These are phyloP conservation scores for Oryza glumipatula DNA, from an alignment of 176 grass and related monocot genomes.

Conservation along the genomic window DNA sequence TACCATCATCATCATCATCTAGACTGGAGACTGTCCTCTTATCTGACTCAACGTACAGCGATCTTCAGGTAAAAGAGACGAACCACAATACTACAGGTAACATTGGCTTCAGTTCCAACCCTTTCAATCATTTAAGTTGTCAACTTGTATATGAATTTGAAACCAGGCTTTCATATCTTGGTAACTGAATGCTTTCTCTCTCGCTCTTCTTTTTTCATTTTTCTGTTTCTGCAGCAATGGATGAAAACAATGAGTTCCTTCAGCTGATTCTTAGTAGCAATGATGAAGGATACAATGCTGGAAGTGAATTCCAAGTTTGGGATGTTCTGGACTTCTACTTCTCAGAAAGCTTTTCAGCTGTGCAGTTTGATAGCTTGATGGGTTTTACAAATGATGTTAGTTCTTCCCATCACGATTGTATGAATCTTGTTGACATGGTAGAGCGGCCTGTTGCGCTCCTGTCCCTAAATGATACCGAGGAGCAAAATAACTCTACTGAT, in stretches of 20 bases:
- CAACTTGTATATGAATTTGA: not conserved
- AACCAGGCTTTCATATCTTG: slow-evolving; percentile 25
- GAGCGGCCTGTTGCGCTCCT: slow-evolving; percentile 70
- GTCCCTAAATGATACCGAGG: slow-evolving; percentile 58
- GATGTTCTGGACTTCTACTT: slow-evolving; percentile 77
- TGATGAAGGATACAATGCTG: slow-evolving; percentile 64
- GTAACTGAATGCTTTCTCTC: slow-evolving; percentile 29
- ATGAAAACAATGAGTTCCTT: slow-evolving; percentile 61
- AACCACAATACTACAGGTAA: slow-evolving; percentile 63
- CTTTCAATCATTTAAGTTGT: not conserved
- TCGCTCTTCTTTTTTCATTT: slow-evolving; percentile 13
- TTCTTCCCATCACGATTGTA: slow-evolving; percentile 53
- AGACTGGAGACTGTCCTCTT: slow-evolving; percentile 69
- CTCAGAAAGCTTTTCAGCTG: slow-evolving; percentile 66
- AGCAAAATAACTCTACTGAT: slow-evolving; percentile 35
- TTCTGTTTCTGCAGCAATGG: slow-evolving; percentile 54
- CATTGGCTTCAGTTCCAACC: slow-evolving; percentile 20
- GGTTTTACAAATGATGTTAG: slow-evolving; percentile 73
- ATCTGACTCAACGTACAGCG: slow-evolving; percentile 59
- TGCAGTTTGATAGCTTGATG: slow-evolving; percentile 84
- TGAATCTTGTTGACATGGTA: slow-evolving; percentile 67
- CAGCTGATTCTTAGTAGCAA: slow-evolving; percentile 71
- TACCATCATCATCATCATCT: slow-evolving; percentile 43
- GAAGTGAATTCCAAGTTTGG: slow-evolving; percentile 72
- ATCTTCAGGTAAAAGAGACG: slow-evolving; percentile 65